Conservation (phyloP, 257 asterid species). For the Jacaranda mimosifolia region DNA sequence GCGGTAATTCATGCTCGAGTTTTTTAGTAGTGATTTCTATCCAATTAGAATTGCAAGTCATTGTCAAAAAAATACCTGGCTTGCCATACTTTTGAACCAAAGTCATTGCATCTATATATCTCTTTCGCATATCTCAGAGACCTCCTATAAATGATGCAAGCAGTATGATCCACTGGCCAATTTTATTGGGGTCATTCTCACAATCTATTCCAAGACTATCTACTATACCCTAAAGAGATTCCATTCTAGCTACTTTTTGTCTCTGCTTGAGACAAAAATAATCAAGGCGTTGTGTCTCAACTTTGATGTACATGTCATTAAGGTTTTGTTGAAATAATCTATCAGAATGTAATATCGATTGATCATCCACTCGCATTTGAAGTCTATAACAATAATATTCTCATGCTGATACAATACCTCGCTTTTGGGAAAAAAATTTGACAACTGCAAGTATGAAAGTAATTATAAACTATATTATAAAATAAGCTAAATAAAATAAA, state of each 20-base stretch:
- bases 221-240: not conserved
- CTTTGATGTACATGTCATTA: not conserved
- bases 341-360: not conserved
- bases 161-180: not conserved
- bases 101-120: not conserved
- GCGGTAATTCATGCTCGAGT: not conserved
- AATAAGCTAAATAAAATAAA: not conserved
- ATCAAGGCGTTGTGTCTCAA: not conserved
- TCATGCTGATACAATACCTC: not conserved
- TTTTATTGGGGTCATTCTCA: not conserved
- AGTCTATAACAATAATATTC: constrained; percentile 7
- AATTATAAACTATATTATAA: not conserved
- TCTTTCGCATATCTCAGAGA: not conserved
- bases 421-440: not conserved
- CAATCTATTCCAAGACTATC: not conserved
- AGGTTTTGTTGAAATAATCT: not conserved
- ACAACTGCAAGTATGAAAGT: not conserved
- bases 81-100: not conserved
- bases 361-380: not conserved
- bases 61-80: not conserved
- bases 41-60: too few relatives aligned
- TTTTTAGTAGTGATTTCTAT: not conserved
- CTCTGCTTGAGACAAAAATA: not conserved
- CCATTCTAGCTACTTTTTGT: not conserved
- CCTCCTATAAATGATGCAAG: not conserved